Percentiles rank a stretch among this genome's conserved stretches.
phyloP scores from a whole-genome alignment of 75 land plant species.

The Ceratopteris richardii region DNA sequence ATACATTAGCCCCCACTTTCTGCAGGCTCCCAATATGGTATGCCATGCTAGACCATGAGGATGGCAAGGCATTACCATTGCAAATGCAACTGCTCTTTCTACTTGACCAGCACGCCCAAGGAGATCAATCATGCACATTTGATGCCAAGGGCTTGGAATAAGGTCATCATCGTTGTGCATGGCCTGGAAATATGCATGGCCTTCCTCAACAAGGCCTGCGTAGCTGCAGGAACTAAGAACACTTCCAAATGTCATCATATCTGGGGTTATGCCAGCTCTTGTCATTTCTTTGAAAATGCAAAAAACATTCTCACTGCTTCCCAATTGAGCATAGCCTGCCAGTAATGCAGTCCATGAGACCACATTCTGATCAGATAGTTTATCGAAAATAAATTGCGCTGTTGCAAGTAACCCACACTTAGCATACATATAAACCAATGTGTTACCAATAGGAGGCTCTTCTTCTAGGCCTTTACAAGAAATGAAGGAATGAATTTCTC shows the following conservation, averaged over 20 bases:
- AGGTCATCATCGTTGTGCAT: slow-evolving; percentile 34
- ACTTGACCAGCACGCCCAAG: slow-evolving; percentile 43
- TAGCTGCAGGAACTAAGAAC: slow-evolving; percentile 59
- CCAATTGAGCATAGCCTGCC: slow-evolving; percentile 55
- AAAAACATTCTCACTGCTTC: slow-evolving; percentile 39
- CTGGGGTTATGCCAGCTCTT: slow-evolving; percentile 21
- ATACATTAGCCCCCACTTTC: slow-evolving; percentile 27
- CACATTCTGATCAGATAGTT: slow-evolving; percentile 22
- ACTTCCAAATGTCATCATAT: slow-evolving; percentile 47
- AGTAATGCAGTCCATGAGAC: slow-evolving; percentile 49
- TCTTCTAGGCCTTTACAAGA: slow-evolving; percentile 24
- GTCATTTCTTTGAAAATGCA: slow-evolving; percentile 34
- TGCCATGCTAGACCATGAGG: slow-evolving; percentile 50
- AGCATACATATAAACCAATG: slow-evolving; percentile 63
- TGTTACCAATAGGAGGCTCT: slow-evolving; percentile 28
- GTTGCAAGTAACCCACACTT: slow-evolving; percentile 38
- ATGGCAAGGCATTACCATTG: slow-evolving; percentile 28
- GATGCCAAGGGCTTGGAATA: slow-evolving; percentile 63
- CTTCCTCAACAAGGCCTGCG: slow-evolving; percentile 48
- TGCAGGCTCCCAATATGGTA: slow-evolving; percentile 51
- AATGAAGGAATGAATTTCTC: slow-evolving; percentile 47
- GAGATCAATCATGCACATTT: slow-evolving; percentile 61
- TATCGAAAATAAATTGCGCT: slow-evolving; percentile 34
- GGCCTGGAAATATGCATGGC: slow-evolving; percentile 23
- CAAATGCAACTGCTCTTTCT: slow-evolving; percentile 41